phyloP scores from a whole-genome alignment of 208 protist species.

The Leishmania gerbilli region DNA sequence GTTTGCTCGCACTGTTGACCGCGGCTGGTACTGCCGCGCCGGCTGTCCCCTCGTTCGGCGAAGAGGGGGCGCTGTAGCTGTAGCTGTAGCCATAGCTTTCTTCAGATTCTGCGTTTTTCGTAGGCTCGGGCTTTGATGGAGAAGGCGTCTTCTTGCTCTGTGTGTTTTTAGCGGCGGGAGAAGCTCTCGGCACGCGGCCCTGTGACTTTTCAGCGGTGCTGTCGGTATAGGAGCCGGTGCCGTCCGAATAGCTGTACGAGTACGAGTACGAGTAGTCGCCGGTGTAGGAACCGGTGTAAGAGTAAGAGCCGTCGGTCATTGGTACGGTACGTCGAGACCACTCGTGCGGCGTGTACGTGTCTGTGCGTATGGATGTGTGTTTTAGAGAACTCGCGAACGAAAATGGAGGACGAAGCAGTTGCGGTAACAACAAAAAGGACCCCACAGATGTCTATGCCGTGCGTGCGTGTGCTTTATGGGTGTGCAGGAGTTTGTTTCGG shows the following conservation, averaged over 20 bases:
- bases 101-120: neutral
- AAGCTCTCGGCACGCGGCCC: neutral
- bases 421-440: neutral
- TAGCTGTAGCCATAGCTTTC: slow-evolving; percentile 13
- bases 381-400: neutral
- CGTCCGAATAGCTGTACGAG: slow-evolving; percentile 34
- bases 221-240: slow-evolving; percentile 8
- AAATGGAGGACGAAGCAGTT: neutral
- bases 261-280: slow-evolving; percentile 38
- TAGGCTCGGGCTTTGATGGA: neutral
- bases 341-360: neutral
- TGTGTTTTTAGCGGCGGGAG: neutral
- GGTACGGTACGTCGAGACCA: neutral
- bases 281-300: slow-evolving; percentile 40
- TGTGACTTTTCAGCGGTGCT: neutral
- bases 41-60: neutral
- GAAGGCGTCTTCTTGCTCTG: neutral
- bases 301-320: slow-evolving; percentile 43
- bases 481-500: neutral
- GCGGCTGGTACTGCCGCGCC: neutral
- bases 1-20: neutral
- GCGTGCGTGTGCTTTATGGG: neutral
- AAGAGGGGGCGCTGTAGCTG: slow-evolving; percentile 30
- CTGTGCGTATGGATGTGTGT: neutral
- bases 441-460: neutral